phyloP scores from a whole-genome alignment of 2,329 filamentous ascomycete genomes.

The Arthrobotrys iridis region DNA sequence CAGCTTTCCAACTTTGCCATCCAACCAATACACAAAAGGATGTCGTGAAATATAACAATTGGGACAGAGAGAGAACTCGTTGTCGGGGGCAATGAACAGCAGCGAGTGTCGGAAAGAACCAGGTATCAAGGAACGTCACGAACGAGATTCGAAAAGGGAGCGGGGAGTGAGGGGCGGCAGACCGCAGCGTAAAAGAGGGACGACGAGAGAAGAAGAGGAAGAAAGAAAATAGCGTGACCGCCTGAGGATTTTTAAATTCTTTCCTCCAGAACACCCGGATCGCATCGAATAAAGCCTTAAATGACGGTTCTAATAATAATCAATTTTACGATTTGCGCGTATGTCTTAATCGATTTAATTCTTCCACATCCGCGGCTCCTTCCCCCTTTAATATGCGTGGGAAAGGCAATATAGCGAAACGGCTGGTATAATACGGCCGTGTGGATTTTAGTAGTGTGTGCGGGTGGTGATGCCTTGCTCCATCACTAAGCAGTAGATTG shows the following conservation, averaged over 20 bases:
- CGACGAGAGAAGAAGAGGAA: constrained; percentile 15
- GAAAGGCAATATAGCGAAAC: constrained; percentile 48
- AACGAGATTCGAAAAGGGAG: constrained; percentile 33
- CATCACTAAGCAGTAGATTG: constrained; percentile 22
- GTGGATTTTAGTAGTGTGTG: constrained; percentile 18
- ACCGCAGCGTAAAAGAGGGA: constrained; percentile 25
- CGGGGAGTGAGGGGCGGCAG: constrained; percentile 28
- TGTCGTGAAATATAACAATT: constrained; percentile 46
- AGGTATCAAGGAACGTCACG: constrained; percentile 37
- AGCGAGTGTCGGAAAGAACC: constrained; percentile 36
- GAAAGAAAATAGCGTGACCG: constrained; percentile 32
- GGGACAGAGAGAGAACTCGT: constrained; percentile 13
- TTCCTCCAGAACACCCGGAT: constrained; percentile 24
- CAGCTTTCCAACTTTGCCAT: constrained; percentile 20
- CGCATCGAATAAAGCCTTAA: constrained; percentile 43
- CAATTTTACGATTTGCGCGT: constrained; percentile 55
- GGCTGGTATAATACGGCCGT: constrained; percentile 44
- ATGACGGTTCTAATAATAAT: constrained; percentile 52
- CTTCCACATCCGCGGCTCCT: constrained; percentile 48
- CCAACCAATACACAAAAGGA: constrained; percentile 32
- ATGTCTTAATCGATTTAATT: constrained; percentile 40
- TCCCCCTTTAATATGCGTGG: constrained; percentile 49
- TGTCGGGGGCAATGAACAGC: constrained; percentile 11
- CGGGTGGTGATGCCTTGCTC: constrained; percentile 18
- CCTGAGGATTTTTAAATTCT: constrained; percentile 45